phyloP scores from a whole-genome alignment of 208 protist species.

The Acanthamoeba castellanii region DNA sequence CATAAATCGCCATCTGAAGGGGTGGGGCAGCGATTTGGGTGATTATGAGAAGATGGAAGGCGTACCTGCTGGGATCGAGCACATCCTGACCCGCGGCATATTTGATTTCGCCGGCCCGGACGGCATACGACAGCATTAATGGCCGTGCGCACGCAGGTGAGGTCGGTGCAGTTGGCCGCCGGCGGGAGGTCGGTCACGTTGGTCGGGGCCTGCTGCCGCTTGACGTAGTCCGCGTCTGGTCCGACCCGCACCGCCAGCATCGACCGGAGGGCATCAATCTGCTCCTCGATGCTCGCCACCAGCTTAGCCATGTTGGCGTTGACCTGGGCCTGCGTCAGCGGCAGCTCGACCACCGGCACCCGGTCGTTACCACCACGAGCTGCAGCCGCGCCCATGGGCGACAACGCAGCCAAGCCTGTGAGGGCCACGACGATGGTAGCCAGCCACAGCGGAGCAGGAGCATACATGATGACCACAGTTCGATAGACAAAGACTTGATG shows the following conservation, averaged over 20 bases:
- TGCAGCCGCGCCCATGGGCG: too few relatives aligned
- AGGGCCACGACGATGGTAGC: not conserved
- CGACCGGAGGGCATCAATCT: too few relatives aligned
- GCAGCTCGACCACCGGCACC: not conserved
- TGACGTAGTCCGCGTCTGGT: too few relatives aligned
- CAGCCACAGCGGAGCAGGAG: not conserved
- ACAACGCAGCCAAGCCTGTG: not conserved
- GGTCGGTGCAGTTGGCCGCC: not conserved
- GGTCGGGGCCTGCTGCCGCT: too few relatives aligned
- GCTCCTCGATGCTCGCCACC: not conserved
- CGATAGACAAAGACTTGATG: too few relatives aligned
- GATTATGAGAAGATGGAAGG: too few relatives aligned
- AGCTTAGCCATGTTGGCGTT: not conserved
- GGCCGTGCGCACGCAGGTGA: not conserved
- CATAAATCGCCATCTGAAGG: too few relatives aligned
- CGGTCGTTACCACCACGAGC: not conserved
- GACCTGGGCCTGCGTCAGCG: not conserved
- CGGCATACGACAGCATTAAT: not conserved
- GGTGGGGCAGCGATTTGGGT: too few relatives aligned
- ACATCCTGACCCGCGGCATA: not conserved
- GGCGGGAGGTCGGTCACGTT: too few relatives aligned
- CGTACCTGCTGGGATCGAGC: not conserved
- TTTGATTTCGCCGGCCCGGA: not conserved
- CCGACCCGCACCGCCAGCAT: too few relatives aligned
- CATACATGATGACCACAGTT: too few relatives aligned